phyloP scores from a whole-genome alignment of 2,329 filamentous ascomycete genomes.

The Colletotrichum paranaense region DNA sequence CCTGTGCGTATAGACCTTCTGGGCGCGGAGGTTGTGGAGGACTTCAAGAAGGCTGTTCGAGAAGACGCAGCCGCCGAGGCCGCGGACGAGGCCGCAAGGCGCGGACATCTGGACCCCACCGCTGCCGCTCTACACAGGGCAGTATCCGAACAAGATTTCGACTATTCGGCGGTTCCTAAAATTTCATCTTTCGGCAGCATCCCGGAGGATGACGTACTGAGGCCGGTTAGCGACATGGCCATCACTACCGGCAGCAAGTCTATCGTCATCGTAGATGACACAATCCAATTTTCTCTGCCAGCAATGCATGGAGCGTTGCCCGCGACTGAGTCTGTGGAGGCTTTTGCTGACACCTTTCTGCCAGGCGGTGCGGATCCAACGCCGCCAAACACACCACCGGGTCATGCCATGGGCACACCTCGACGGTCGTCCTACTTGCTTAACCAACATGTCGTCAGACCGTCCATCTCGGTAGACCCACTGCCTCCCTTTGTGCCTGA shows the following conservation, averaged over 20 bases:
- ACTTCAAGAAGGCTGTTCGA: slow-evolving; percentile 80
- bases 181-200: slow-evolving; percentile 54
- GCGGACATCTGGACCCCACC: slow-evolving; percentile 13
- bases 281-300: slow-evolving; percentile 60
- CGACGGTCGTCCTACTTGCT: slow-evolving; percentile 67
- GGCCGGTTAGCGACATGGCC: slow-evolving; percentile 63
- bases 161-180: slow-evolving; percentile 57
- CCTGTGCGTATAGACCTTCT: slow-evolving; percentile 83
- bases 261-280: slow-evolving; percentile 86
- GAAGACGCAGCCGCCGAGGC: slow-evolving; percentile 67
- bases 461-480: slow-evolving; percentile 50
- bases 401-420: slow-evolving; percentile 55
- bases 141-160: slow-evolving; percentile 43
- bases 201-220: slow-evolving; percentile 44
- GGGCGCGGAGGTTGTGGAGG: slow-evolving; percentile 81
- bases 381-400: slow-evolving; percentile 71
- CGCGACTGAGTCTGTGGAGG: slow-evolving; percentile 60
- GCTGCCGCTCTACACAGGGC: slow-evolving; percentile 25
- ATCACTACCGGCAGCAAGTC: slow-evolving; percentile 88
- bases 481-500: slow-evolving; percentile 62
- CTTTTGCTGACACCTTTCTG: slow-evolving; percentile 64
- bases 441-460: slow-evolving; percentile 55
- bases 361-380: slow-evolving; percentile 64
- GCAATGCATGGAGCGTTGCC: slow-evolving; percentile 63
- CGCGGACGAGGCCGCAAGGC: slow-evolving; percentile 37